Evolutionary conservation across 208 protist genomes (phyloP), one percentile per base, ranked within the genome.

Genomic region (Trypanosoma rangeli): DNA sequence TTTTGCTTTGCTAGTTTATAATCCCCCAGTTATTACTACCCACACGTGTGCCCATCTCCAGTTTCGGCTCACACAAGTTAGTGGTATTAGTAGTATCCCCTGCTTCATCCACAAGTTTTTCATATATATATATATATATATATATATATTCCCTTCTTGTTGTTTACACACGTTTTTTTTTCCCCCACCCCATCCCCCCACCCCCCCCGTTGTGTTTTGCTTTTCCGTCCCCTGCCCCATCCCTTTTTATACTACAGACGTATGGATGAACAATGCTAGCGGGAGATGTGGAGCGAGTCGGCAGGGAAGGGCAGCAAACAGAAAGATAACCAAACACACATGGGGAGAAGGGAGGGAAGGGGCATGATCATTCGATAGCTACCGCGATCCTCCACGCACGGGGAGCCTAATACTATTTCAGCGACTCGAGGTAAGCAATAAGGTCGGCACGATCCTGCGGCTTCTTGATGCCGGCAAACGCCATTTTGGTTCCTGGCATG

Each of bases 401-500:
- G 15, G 12, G 50, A 54, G 22, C 22, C 61, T 58, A n/a, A n/a
- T n/a, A 78, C 26, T 87, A 70, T 55, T 83, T 78, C 22, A 95
- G 78, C 26, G 83, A 86, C 68, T 97, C 83, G 46, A 98, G 80
- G 92, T 97, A 98, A 46, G 95, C 88, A 69, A 98, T 98, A 65
- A 98, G 84, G 78, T 98, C 96, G 18, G 90, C 90, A 69, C 97
- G 87, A 70, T 98, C 97, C 68, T 94, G 84, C 33, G 79, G 84
- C 73, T 96, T 98, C 76, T 98, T 98, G 31, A 99, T 67, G 62
- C 97, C 97, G 42, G 95, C 94, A 68, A 99, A 99, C 44, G 95
- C 97, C 97, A 99, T 99, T 85, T 99, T 99, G 60, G 94, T 99
- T 64, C 95, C 96, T 31, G 97, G 97, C 83, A 98, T 98, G 78